Evolutionary conservation across 768 basidiomycete genomes (phyloP), one percentile per base, ranked within the genome.

Genomic region (Asterophora lycoperdoides): DNA sequence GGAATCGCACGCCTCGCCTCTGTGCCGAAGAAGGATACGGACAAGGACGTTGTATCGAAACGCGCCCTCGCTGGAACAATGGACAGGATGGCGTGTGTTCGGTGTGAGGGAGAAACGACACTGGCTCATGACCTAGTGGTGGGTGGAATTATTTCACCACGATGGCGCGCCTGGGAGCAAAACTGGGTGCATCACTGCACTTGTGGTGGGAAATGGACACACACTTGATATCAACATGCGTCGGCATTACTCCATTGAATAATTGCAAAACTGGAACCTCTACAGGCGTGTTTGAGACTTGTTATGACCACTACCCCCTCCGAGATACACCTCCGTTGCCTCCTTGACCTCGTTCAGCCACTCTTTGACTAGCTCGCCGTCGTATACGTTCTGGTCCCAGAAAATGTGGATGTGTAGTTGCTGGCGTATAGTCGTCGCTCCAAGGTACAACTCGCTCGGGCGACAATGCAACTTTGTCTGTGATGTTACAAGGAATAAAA

Each of bases 31-130:
- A 68, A 68, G 51, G 65, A 63, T 15, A 73, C 72, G 41, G 70
- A 68, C 17, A 74, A 70, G 47, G 88, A 91, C 55, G 72, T 89
- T 5, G 67, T 91, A n/a, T 77, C 79, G 10, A 89, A 87, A 62
- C 75, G 74, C 0, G 44, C 69, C 1, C 62, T 87, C 33, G 53
- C 68, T 37, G 74, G 72, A 5, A 70, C 68, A 11, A 63, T 46
- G 2, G 59, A 67, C 0, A 62, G 61, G 9, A 65, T 75, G 35
- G 56, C 71, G 20, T 91, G 89, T 56, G 64, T 83, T 15, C 73
- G 84, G 29, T 91, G 88, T 53, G 81, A 77, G 14, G 81, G 80
- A 4, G 73, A 66, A 53, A 80, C 83, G 1, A 72, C 80, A 49
- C 55, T 76, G 5, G 67, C 64, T 10, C 64, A 64, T 14, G 67